Conservation (phyloP, 1,284 basidiomycete species). For the Melampsora americana region DNA sequence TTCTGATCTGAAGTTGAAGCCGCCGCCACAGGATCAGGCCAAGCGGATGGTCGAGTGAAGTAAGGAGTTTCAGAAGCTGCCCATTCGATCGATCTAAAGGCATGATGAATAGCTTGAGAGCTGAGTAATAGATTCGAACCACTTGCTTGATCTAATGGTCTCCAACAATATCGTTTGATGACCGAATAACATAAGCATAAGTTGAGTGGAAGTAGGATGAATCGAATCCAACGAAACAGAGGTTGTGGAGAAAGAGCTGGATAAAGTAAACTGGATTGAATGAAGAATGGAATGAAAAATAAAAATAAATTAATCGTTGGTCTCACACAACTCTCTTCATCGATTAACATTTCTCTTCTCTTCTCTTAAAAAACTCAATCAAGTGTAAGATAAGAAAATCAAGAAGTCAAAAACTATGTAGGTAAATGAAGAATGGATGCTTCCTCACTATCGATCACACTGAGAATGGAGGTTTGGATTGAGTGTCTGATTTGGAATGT, state of each 20-base stretch:
- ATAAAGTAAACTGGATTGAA: not conserved
- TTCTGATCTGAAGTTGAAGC: not conserved
- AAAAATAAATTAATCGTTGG: not conserved
- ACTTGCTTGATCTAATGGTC: not conserved
- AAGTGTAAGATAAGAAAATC: no score
- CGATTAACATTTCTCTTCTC: no score
- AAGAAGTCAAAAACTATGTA: no score
- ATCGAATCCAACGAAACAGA: not conserved
- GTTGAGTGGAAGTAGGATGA: not conserved
- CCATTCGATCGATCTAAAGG: constrained; percentile 4
- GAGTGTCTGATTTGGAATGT: no score
- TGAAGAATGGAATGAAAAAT: not conserved
- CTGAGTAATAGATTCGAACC: not conserved
- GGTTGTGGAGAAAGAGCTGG: not conserved
- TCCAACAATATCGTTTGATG: not conserved
- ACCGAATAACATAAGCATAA: not conserved
- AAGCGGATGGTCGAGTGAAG: not conserved
- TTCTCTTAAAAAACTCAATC: no score
- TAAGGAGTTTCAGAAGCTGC: not conserved
- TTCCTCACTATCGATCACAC: no score
- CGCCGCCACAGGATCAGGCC: not conserved
- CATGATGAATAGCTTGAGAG: not conserved
- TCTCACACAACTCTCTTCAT: not conserved
- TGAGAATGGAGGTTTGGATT: no score
- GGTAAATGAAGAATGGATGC: no score